Conservation (phyloP, 345 rosid genomes). For the Salix purpurea region DNA sequence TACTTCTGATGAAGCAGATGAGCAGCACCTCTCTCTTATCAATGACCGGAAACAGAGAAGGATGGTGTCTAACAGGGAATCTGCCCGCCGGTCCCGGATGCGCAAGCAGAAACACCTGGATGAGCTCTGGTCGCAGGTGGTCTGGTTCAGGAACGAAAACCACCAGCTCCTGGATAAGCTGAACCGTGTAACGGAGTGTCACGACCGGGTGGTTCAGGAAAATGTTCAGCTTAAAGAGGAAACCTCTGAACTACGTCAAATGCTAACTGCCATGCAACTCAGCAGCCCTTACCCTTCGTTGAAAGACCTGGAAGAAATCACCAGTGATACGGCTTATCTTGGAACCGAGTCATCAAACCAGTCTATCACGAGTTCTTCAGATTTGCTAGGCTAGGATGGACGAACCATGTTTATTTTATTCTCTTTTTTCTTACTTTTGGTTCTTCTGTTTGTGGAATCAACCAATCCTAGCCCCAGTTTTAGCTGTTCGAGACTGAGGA, state of each 20-base stretch:
- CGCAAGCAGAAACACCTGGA: constrained; percentile 94
- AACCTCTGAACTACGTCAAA: constrained; percentile 54
- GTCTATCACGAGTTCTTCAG: constrained; percentile 24
- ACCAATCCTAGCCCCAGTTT: constrained; percentile 20
- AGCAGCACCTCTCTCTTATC: constrained; percentile 52
- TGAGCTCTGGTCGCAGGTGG: constrained; percentile 84
- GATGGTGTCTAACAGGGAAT: constrained; percentile 93
- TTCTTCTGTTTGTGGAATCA: constrained; percentile 21
- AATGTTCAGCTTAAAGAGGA: constrained; percentile 76
- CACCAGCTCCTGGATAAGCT: constrained; percentile 72
- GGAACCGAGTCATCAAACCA: constrained; percentile 32
- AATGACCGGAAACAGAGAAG: constrained; percentile 86
- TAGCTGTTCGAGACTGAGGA: constrained; percentile 9
- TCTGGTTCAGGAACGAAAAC: constrained; percentile 83
- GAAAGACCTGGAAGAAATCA: constrained; percentile 45
- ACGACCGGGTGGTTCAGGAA: constrained; percentile 51
- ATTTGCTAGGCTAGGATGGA: constrained; percentile 30
- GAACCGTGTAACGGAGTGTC: constrained; percentile 57
- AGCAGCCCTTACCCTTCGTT: constrained; percentile 44
- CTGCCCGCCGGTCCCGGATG: constrained; percentile 91
- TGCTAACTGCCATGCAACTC: constrained; percentile 58
- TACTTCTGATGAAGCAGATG: constrained; percentile 79
- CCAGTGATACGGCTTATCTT: constrained; percentile 32
- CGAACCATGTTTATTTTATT: not conserved
- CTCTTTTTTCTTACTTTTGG: constrained; percentile 7